Conservation (phyloP, 1,139 yeast species). For the Arxiozyma slooffiae region DNA sequence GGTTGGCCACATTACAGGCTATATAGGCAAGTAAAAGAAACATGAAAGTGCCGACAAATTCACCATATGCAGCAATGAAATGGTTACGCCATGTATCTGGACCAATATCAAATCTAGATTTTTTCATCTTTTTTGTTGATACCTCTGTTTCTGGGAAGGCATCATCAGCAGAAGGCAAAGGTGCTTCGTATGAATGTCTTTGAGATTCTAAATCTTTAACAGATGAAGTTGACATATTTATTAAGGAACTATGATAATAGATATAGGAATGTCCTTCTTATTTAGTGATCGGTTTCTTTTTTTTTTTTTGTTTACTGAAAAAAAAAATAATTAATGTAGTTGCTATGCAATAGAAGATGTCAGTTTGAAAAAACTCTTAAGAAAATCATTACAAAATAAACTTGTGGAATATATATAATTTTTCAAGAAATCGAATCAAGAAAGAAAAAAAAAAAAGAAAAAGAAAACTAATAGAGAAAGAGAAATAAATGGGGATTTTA, state of each 20-base stretch:
- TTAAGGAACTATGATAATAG: no score
- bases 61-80: conserved; percentile 47
- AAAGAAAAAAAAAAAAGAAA: no score
- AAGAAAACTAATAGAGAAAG: no score
- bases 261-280: no score
- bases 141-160: conserved; percentile 7
- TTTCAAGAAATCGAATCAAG: no score
- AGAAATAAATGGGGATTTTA: no score
- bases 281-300: no score
- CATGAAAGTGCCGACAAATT: conserved; percentile 77
- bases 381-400: neutral
- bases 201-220: conserved; percentile 3
- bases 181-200: neutral
- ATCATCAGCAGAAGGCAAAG: conserved; percentile 8
- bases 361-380: no score
- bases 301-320: no score
- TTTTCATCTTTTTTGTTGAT: neutral
- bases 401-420: no score
- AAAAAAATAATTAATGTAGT: no score
- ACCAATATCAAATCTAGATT: conserved; percentile 6
- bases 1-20: conserved; percentile 79
- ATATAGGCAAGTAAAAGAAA: conserved; percentile 75
- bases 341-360: no score
- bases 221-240: conserved; percentile 2
- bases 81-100: conserved; percentile 42